Evolutionary conservation across 768 basidiomycete genomes (phyloP), one percentile per base, ranked within the genome.

Genomic region (Calocybe indica): DNA sequence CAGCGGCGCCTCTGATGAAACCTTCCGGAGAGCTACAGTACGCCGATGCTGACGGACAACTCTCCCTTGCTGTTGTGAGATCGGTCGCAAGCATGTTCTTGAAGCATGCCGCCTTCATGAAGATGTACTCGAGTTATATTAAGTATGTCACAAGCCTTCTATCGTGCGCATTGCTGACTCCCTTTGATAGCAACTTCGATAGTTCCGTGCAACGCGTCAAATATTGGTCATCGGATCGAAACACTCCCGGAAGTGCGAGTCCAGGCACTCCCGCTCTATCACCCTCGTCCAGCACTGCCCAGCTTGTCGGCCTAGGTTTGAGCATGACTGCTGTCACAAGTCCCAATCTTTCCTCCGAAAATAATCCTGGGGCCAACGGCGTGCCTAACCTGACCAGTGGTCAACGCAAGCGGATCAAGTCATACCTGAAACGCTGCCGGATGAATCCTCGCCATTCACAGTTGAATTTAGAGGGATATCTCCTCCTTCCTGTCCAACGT

Each of bases 61-160:
- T 88, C 34, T 91, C 92, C 0, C 63, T 83, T 45, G 71, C 71
- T 39, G 88, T 90, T 10, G 91, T 90, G 0, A 86, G 78, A 50
- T 76, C 80, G 10, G 85, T 99, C 34, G 94, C 90, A 6, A 78
- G 85, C 48, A 92, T 90, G 40, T 99, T 98, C 66, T 70, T 91
- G 46, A 88, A 86, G 45, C 93, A 99, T 64, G 90, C 92, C 30
- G 92, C 95, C 4, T 97, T 97, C 72, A 92, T 99, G 90, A 90
- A 76, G 70, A 97, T 98, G 88, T 99, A 99, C 64, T 93, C 92
- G 31, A 88, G 87, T 38, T 99, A 97, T 63, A 95, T 95, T 75
- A 97, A 98, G 91, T 92, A 62, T 61, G 86, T 67, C 42, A 47
- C 44, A 41, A 52, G 50, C 7, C 49, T 35, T 42, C 33, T 43